Conservation (phyloP, 805 yeast species). For the Hanseniaspora guilliermondii region DNA sequence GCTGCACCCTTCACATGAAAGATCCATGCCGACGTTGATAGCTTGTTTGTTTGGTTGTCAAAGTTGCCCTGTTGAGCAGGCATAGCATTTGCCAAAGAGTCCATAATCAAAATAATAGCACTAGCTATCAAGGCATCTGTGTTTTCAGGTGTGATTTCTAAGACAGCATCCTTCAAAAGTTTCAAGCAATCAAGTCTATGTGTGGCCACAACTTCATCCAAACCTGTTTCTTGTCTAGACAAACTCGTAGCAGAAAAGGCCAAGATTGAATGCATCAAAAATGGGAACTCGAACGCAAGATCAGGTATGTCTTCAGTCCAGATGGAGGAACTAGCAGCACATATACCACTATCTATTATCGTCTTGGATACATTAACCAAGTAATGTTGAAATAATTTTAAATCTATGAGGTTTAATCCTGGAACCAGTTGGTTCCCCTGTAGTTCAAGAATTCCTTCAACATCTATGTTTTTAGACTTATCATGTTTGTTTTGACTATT, state of each 20-base stretch:
- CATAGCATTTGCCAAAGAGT: constrained; percentile 87
- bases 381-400: constrained; percentile 77
- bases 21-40: constrained; percentile 89
- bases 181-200: constrained; percentile 82
- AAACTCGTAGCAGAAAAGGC: constrained; percentile 90
- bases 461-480: not conserved
- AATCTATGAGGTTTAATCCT: constrained; percentile 55
- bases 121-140: constrained; percentile 91
- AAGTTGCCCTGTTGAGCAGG: constrained; percentile 4
- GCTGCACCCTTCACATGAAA: constrained; percentile 97
- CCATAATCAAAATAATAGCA: constrained; percentile 80
- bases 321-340: constrained; percentile 51
- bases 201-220: constrained; percentile 68
- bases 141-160: constrained; percentile 69
- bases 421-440: constrained; percentile 17
- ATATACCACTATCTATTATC: constrained; percentile 80
- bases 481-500: constrained; percentile 1
- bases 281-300: constrained; percentile 77
- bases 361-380: constrained; percentile 75
- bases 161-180: constrained; percentile 70
- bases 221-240: constrained; percentile 59
- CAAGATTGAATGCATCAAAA: constrained; percentile 79
- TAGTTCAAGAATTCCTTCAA: constrained; percentile 10
- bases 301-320: constrained; percentile 85
- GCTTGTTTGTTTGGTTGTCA: constrained; percentile 18